phyloP scores from a whole-genome alignment of 768 basidiomycete species.

The Lactarius hengduanensis region DNA sequence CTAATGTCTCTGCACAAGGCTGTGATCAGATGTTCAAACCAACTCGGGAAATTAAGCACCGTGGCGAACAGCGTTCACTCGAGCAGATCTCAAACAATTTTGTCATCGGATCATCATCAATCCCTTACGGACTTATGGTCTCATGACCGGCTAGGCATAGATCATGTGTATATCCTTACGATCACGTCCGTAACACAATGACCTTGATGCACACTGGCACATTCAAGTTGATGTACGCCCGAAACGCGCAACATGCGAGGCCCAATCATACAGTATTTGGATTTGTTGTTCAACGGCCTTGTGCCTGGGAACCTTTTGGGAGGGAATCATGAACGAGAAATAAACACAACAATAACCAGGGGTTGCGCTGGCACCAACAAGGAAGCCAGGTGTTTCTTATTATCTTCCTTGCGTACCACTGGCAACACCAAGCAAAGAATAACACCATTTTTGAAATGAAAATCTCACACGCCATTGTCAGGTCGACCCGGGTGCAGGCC shows the following conservation, averaged over 20 bases:
- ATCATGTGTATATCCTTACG: not conserved
- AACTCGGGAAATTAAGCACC: not conserved
- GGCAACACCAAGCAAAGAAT: not conserved
- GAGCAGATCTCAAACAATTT: not conserved
- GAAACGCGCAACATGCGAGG: constrained; percentile 6
- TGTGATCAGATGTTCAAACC: not conserved
- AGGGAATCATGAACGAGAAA: not conserved
- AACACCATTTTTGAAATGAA: not conserved
- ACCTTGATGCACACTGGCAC: not conserved
- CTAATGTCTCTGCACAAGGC: not conserved
- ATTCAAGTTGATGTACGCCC: not conserved
- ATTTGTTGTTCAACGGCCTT: constrained; percentile 7
- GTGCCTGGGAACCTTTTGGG: constrained; percentile 9
- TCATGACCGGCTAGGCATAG: not conserved
- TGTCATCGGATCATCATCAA: not conserved
- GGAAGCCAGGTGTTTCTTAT: not conserved
- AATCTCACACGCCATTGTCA: not conserved
- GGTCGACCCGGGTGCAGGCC: not conserved
- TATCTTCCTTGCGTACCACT: not conserved
- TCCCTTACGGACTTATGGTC: not conserved
- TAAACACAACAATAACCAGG: constrained; percentile 3
- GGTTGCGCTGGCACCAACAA: not conserved
- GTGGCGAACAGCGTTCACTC: not conserved
- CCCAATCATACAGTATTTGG: constrained; percentile 2
- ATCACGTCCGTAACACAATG: not conserved